These are phyloP conservation scores for Leucocoprinus leucothites DNA, from an alignment of 768 basidiomycete genomes.

Conservation along the genomic window DNA sequence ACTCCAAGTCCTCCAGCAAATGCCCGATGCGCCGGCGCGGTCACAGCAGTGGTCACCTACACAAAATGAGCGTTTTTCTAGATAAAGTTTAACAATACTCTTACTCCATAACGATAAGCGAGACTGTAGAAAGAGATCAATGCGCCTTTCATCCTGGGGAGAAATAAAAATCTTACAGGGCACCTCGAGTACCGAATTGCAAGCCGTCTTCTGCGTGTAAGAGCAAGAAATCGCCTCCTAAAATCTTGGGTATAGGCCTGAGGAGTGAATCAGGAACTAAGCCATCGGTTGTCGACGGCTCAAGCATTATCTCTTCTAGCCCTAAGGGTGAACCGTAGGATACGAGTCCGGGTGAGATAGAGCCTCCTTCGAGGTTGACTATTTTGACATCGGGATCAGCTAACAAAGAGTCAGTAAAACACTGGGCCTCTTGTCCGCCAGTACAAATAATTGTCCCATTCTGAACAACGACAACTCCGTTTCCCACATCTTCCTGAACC, in stretches of 20 bases:
- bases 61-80: background rate
- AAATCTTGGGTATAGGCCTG: slow-evolving; percentile 41
- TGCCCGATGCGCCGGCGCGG: slow-evolving; percentile 50
- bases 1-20: slow-evolving; percentile 65
- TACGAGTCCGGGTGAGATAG: slow-evolving; percentile 61
- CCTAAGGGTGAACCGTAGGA: slow-evolving; percentile 74
- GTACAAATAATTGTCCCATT: slow-evolving; percentile 52
- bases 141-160: slow-evolving; percentile 3
- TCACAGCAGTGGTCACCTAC: slow-evolving; percentile 58
- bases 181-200: slow-evolving; percentile 65
- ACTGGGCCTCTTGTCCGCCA: slow-evolving; percentile 27
- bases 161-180: slow-evolving; percentile 48
- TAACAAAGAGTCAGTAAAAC: slow-evolving; percentile 16
- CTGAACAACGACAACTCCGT: slow-evolving; percentile 36
- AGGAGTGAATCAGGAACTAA: slow-evolving; percentile 49
- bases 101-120: slow-evolving; percentile 67
- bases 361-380: slow-evolving; percentile 72
- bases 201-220: slow-evolving; percentile 72
- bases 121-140: slow-evolving; percentile 35
- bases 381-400: slow-evolving; percentile 23
- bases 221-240: slow-evolving; percentile 51
- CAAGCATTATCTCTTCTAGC: slow-evolving; percentile 62
- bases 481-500: slow-evolving; percentile 15
- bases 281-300: slow-evolving; percentile 73
- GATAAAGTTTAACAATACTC: slow-evolving; percentile 4